A percentile compares a stretch with the other conserved stretches of the same genome.
Conservation (phyloP, 2,329 filamentous ascomycete species). For the Alternaria sp. region DNA sequence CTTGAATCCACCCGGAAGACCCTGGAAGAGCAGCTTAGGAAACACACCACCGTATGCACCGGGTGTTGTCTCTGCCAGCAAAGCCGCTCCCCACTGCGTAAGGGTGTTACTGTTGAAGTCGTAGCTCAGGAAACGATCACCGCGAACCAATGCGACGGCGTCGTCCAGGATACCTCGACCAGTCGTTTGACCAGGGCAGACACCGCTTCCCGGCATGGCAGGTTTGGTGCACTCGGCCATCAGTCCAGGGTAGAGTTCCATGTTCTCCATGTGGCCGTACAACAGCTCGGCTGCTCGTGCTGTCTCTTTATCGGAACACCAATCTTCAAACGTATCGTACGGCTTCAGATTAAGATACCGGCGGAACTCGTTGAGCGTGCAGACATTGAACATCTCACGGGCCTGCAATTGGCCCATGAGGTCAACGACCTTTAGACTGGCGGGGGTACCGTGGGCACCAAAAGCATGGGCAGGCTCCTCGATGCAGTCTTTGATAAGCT, state of each 20-base stretch:
- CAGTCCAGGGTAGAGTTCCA: constrained; percentile 81
- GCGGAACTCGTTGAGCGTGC: constrained; percentile 82
- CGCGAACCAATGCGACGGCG: constrained; percentile 74
- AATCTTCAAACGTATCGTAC: constrained; percentile 79
- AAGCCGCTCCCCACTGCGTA: constrained; percentile 58
- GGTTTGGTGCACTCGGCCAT: constrained; percentile 79
- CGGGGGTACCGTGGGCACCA: constrained; percentile 71
- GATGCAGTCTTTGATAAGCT: constrained; percentile 68
- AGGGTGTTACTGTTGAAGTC: constrained; percentile 60
- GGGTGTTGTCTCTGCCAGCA: constrained; percentile 47
- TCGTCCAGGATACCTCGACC: constrained; percentile 77
- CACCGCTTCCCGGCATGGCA: constrained; percentile 69
- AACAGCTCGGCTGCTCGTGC: constrained; percentile 62
- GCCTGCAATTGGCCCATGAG: constrained; percentile 79
- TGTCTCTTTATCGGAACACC: constrained; percentile 77
- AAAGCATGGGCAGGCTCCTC: constrained; percentile 69
- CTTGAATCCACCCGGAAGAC: constrained; percentile 55
- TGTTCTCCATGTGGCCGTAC: constrained; percentile 78
- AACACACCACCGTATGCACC: constrained; percentile 58
- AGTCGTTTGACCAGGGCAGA: constrained; percentile 73
- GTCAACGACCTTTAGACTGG: constrained; percentile 74
- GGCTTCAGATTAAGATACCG: constrained; percentile 79
- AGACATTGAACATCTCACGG: constrained; percentile 73
- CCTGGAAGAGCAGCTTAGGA: constrained; percentile 51
- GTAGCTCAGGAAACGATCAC: constrained; percentile 76